Base-by-base conservation (phyloP, 1,139 yeast genomes). In the Yamadazyma dendronema region DNA sequence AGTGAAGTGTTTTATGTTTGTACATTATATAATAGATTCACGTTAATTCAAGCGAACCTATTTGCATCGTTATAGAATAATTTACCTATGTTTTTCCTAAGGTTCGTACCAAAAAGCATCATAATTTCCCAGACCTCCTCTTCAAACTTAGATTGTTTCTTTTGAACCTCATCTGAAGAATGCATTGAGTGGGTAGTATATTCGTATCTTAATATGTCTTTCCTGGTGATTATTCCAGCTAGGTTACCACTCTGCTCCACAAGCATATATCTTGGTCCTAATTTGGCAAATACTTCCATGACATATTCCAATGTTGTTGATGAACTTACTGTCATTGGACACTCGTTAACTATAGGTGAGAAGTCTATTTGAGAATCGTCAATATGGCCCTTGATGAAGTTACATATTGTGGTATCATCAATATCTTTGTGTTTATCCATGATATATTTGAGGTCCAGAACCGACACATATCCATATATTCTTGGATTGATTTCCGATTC, bases 261-360 rank as follows among this genome's bases (percentile, higher is more conserved):
- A 33, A 85, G 66, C 1, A 92, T 72, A 28, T 81, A 74, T 28
- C 88, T 67, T 4, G 97, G 96, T 0, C 97, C 97, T 28, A 89
- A 57, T 47, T 84, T 82, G 41, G 79, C 75, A 57, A 92, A 92
- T 14, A 87, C 65, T 33, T 84, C 85, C 41, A 82, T 65, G 2
- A 83, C 75, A 28, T 76, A 72, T 45, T 84, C 86, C 27, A 89
- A 62, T 0, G 85, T 72, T 0, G 82, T 68, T 24, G 63, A 57
- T 1, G 77, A 59, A 35, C 73, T 67, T 0, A 87, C 79, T 0
- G 79, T 72, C 14, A 89, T 57, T 2, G 95, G 95, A 11, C 88
- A 77, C 16, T 59, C 53, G 48, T 83, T 79, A 21, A 84, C 74
- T 62, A 59, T 2, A 59, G 59, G 10, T 64, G 65, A 44, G 79